Base-by-base conservation (phyloP, 225 moss, liverwort and hornwort genomes). In the Lunularia cruciata region DNA sequence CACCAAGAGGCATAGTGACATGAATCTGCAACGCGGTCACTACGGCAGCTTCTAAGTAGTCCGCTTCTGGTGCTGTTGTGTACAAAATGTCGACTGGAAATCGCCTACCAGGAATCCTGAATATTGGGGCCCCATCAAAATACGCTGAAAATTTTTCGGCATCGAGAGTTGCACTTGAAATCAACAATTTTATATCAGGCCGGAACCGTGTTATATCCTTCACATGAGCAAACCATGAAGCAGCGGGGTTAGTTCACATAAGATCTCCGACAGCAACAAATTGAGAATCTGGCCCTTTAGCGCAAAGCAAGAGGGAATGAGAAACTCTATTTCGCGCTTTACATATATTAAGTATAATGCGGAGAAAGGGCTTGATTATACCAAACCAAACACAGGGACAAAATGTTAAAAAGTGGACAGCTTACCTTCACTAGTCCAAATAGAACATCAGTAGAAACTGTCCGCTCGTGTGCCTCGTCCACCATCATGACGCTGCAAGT, bases 391-490 rank as follows among this genome's bases (percentile, higher is more conserved):
- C n/a, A n/a, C n/a, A n/a, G n/a, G n/a, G n/a, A n/a, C n/a, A n/a
- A n/a, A n/a, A n/a, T n/a, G n/a, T n/a, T n/a, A n/a, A n/a, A n/a
- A n/a, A n/a, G n/a, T n/a, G n/a, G n/a, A n/a, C n/a, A 38, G 11
- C 75, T 77, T 67, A 90, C 90, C 86, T 90, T 91, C 6, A 98
- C 89, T 55, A 98, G 80, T 48, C 93, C 91, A 79, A 98, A 98
- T 48, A 98, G 60, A 45, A 98, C 83, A 74, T 98, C 93, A 8
- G 91, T 98, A 39, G 98, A 98, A 7, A 98, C 70, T 18, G 98
- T 98, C 70, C 93, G 87, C 82, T 98, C 98, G 33, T 98, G 96
- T 6, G 96, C 93, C 81, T 98, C 96, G 72, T 98, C 96, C 8
- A 93, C 91, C 81, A 98, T 98, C 96, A 98, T 92, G 47, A 98